Percentiles rank a stretch among this genome's conserved stretches.
phyloP scores from a whole-genome alignment of 768 basidiomycete species.

The Boletus rex-veris region DNA sequence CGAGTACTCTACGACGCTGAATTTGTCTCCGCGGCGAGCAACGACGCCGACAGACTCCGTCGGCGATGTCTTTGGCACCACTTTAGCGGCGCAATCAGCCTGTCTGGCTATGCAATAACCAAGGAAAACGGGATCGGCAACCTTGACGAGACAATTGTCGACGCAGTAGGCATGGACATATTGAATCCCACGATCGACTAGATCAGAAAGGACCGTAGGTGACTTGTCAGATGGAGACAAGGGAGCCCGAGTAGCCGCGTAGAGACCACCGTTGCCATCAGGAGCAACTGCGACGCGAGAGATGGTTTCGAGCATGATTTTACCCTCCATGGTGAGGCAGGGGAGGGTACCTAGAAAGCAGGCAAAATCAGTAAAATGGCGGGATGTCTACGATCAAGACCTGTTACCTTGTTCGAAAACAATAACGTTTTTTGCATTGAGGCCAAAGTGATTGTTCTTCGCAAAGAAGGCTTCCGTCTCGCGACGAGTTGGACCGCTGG shows the following conservation, averaged over 20 bases:
- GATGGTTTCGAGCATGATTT: slow-evolving; percentile 79
- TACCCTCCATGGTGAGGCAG: slow-evolving; percentile 91
- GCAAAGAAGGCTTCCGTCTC: slow-evolving; percentile 86
- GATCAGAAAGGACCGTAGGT: slow-evolving; percentile 79
- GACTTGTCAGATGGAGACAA: slow-evolving; percentile 56
- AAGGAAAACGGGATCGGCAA: slow-evolving; percentile 96
- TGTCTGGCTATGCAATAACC: slow-evolving; percentile 89
- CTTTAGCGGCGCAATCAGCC: slow-evolving; percentile 92
- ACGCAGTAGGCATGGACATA: slow-evolving; percentile 97
- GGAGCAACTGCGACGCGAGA: slow-evolving; percentile 91
- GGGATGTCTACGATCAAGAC: slow-evolving; percentile 1
- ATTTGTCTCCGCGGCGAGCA: slow-evolving; percentile 77
- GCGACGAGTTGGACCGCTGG: slow-evolving; percentile 88
- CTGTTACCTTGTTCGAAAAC: slow-evolving; percentile 93
- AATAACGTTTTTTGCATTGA: slow-evolving; percentile 74
- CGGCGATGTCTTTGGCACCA: slow-evolving; percentile 84
- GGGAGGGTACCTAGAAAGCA: slow-evolving; percentile 77
- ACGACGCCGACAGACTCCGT: slow-evolving; percentile 95
- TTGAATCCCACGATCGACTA: slow-evolving; percentile 67
- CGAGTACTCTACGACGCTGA: slow-evolving; percentile 94
- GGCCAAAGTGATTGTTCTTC: slow-evolving; percentile 75
- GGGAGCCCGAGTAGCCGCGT: slow-evolving; percentile 85
- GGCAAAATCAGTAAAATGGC: not conserved
- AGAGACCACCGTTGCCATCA: slow-evolving; percentile 96
- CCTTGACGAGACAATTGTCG: slow-evolving; percentile 97